Percentiles rank a stretch among this genome's conserved stretches.
Conservation (phyloP, 192 early-diverging fungal species). For the Jimgerdemannia flammicorona region DNA sequence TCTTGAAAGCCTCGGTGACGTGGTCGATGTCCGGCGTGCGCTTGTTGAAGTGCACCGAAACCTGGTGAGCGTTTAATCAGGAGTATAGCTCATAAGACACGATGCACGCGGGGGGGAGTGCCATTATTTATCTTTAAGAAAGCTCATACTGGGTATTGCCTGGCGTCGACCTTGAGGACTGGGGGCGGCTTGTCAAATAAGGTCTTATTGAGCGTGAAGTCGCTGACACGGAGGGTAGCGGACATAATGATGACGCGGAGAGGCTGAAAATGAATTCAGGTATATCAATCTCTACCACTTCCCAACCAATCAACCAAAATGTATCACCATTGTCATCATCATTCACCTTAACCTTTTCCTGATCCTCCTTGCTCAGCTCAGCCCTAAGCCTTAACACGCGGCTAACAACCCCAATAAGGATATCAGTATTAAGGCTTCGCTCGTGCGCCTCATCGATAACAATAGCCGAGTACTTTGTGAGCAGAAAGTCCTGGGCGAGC, state of each 20-base stretch:
- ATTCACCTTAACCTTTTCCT: constrained; percentile 38
- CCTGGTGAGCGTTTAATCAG: constrained; percentile 23
- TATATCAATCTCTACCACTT: background rate
- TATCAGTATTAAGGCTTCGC: constrained; percentile 95
- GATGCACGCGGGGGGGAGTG: background rate
- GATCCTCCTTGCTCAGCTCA: constrained; percentile 47
- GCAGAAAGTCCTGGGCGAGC: constrained; percentile 78
- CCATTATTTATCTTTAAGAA: background rate
- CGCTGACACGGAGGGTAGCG: constrained; percentile 95
- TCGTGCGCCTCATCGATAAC: constrained; percentile 99
- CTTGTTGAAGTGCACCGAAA: constrained; percentile 90
- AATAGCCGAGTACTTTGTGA: constrained; percentile 92
- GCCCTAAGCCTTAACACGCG: constrained; percentile 83
- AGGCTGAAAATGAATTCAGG: constrained; percentile 43
- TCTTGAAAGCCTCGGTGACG: constrained; percentile 83
- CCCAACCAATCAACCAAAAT: background rate
- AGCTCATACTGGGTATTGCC: constrained; percentile 77
- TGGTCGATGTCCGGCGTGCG: constrained; percentile 87
- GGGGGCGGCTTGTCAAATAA: constrained; percentile 76
- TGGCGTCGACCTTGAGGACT: constrained; percentile 87
- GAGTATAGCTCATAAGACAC: background rate
- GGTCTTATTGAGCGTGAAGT: constrained; percentile 82
- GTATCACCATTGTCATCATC: background rate
- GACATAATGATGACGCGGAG: constrained; percentile 98
- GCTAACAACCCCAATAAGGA: constrained; percentile 94